phyloP scores from a whole-genome alignment of 208 protist genomes.

The Leptomonas seymouri region DNA sequence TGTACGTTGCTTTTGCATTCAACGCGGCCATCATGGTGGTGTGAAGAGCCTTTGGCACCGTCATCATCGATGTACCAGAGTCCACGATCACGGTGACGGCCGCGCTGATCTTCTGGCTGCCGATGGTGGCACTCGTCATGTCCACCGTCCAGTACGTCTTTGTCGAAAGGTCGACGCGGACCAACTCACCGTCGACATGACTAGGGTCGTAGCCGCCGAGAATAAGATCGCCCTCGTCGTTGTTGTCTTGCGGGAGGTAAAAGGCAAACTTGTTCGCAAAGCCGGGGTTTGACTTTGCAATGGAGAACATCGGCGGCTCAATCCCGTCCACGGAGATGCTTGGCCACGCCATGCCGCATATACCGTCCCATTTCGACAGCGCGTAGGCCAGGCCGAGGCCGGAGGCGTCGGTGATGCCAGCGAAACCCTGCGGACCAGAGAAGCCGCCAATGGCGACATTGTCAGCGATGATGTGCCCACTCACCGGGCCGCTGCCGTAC shows the following conservation, averaged over 20 bases:
- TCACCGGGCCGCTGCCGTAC: slow-evolving; percentile 94
- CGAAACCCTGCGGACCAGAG: slow-evolving; percentile 77
- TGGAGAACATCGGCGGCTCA: slow-evolving; percentile 71
- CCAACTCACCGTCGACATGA: slow-evolving; percentile 78
- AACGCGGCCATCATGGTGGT: slow-evolving; percentile 48
- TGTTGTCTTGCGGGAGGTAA: slow-evolving; percentile 61
- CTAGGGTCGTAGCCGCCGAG: slow-evolving; percentile 86
- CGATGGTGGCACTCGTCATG: slow-evolving; percentile 49
- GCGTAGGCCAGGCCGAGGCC: slow-evolving; percentile 85
- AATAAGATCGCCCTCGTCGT: slow-evolving; percentile 65
- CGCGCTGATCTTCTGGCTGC: slow-evolving; percentile 43
- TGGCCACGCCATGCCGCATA: slow-evolving; percentile 62
- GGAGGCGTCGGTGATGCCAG: slow-evolving; percentile 88
- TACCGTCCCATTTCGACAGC: slow-evolving; percentile 94
- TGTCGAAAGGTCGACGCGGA: slow-evolving; percentile 84
- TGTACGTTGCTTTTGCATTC: slow-evolving; percentile 46
- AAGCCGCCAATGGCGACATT: slow-evolving; percentile 77
- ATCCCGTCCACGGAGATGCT: slow-evolving; percentile 90
- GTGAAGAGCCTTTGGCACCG: slow-evolving; percentile 72
- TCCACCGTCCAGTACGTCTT: slow-evolving; percentile 93
- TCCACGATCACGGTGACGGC: slow-evolving; percentile 79
- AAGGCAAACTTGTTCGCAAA: slow-evolving; percentile 76
- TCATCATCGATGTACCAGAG: slow-evolving; percentile 95
- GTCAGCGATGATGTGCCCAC: slow-evolving; percentile 91
- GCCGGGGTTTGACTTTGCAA: slow-evolving; percentile 39